Evolutionary conservation across 2,329 filamentous ascomycete species (phyloP).

Genomic region (Tolypocladium cylindrosporum): DNA sequence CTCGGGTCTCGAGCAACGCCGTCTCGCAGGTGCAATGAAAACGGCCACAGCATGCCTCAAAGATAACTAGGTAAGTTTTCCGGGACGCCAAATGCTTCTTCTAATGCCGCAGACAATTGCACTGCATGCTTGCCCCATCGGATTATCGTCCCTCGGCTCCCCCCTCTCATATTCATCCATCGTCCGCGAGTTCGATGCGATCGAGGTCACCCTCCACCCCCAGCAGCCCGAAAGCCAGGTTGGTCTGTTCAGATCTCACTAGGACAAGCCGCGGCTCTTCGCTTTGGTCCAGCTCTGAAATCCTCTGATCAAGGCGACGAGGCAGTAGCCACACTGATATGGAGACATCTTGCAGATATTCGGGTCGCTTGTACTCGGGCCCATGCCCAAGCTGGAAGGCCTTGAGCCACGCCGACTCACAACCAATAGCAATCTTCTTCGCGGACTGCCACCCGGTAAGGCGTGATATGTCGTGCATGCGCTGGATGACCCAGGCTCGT

Average conservation of each 20-base stretch:
- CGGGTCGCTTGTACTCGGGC: conserved; percentile 55
- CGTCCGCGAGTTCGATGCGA: conserved; percentile 44
- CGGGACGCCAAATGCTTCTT: neutral
- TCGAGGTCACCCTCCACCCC: conserved; percentile 69
- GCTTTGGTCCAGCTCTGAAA: conserved; percentile 34
- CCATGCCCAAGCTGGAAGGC: conserved; percentile 64
- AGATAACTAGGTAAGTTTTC: neutral
- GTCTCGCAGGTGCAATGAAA: neutral
- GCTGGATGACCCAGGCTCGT: conserved; percentile 65
- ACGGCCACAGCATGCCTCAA: neutral
- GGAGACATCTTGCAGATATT: conserved; percentile 24
- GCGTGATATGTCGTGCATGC: conserved; percentile 64
- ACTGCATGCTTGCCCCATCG: neutral
- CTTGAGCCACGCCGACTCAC: conserved; percentile 75
- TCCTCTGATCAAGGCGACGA: conserved; percentile 39
- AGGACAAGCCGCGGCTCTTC: conserved; percentile 43
- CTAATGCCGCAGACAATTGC: neutral
- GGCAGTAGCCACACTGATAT: conserved; percentile 37
- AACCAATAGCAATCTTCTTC: conserved; percentile 69
- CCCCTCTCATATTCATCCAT: conserved; percentile 7
- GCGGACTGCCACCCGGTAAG: conserved; percentile 85
- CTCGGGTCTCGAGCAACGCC: neutral
- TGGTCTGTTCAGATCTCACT: conserved; percentile 52
- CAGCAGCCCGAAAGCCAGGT: conserved; percentile 71
- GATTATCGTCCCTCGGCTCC: neutral